Evolutionary conservation across 495 filamentous ascomycete genomes (phyloP), one percentile per base, ranked within the genome.

Genomic region (Cairneyella variabilis): DNA sequence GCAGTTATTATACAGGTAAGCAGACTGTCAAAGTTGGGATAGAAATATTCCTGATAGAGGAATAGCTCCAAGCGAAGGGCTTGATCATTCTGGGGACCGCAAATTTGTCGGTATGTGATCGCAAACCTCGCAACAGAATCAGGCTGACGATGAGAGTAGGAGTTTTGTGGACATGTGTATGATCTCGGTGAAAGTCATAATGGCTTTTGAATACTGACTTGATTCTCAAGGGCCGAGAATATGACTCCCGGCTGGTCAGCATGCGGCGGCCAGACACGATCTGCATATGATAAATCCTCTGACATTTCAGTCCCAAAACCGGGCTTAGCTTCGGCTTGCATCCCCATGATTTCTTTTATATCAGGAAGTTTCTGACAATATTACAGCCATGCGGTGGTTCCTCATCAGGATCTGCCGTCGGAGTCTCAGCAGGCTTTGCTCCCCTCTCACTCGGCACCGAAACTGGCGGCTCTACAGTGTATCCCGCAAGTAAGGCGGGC

Each of bases 391-490:
- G 32, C 30, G 46, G 64, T 4, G 76, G 77, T 0, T 76, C 76
- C 3, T 78, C 76, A 0, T 64, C 71, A 0, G 75, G 76, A 3
- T 77, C 72, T 3, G 76, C 75, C n/a, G 71, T 73, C 3, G 69
- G 54, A n/a, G 69, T 77, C 2, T 63, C 70, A 8, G 71, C 73
- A 20, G 73, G 75, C 17, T 78, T 69, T 37, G 59, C 66, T 2
- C 73, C 76, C 0, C 27, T 77, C 16, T 48, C 74, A 0, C 48
- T 79, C 0, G 77, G 76, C 0, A 72, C 71, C 5, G 76, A 79
- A 44, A 74, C 76, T 3, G 63, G 68, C 30, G 73, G 74, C 0
- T 77, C 73, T 0, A 57, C 74, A 5, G 52, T 71, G 12, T 48
- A 42, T 0, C 73, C 76, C 0, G 66, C 69, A 0, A 64, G 54